phyloP scores from a whole-genome alignment of 75 land plant species.

The Sequoiadendron giganteum region DNA sequence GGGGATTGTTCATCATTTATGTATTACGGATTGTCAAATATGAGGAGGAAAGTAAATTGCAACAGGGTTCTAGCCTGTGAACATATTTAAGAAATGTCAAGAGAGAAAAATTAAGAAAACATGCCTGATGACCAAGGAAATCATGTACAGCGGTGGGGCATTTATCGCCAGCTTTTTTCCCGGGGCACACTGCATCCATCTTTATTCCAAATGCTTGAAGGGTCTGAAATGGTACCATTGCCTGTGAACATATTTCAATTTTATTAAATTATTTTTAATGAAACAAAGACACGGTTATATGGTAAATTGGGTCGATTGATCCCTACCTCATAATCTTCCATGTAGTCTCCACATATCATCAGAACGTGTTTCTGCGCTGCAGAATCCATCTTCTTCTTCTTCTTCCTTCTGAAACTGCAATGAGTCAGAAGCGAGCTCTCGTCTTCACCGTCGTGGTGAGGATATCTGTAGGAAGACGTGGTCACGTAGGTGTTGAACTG shows the following conservation, averaged over 20 bases:
- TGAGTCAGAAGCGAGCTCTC: neutral
- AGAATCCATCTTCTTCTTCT: neutral
- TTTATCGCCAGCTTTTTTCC: conserved; percentile 86
- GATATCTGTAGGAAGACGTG: neutral
- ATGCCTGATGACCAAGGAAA: conserved; percentile 68
- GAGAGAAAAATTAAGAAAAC: neutral
- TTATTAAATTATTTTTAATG: neutral
- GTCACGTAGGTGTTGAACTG: neutral
- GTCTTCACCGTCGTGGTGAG: neutral
- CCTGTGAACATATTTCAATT: conserved; percentile 41
- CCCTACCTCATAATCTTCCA: conserved; percentile 93
- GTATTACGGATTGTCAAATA: neutral
- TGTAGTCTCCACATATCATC: conserved; percentile 82
- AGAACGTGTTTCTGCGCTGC: conserved; percentile 49
- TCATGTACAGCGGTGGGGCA: conserved; percentile 89
- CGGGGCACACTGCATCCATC: conserved; percentile 91
- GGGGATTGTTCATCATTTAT: neutral
- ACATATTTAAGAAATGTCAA: neutral
- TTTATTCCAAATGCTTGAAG: conserved; percentile 77
- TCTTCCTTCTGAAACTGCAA: neutral
- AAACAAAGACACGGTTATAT: neutral
- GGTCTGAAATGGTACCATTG: conserved; percentile 95
- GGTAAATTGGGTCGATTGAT: neutral
- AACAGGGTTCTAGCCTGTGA: neutral
- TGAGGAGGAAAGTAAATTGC: neutral